Percentiles rank a stretch among this genome's conserved stretches.
Evolutionary conservation across 352 stramenopile species (phyloP).

Genomic region (Phytophthora pluvialis): DNA sequence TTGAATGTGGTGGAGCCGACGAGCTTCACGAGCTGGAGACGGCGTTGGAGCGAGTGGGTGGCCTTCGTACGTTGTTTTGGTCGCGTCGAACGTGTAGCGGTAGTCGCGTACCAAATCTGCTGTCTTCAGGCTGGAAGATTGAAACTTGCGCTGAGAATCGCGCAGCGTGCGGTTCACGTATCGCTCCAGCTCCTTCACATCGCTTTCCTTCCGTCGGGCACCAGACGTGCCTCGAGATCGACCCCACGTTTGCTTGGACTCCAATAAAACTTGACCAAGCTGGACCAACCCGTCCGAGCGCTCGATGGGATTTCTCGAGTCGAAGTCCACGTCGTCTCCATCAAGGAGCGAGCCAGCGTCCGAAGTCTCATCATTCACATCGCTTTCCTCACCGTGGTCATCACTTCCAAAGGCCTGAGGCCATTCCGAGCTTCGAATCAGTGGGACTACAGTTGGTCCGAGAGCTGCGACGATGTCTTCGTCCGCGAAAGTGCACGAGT

Average conservation of each 20-base stretch:
- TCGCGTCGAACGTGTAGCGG: slow-evolving; percentile 43
- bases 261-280: slow-evolving; percentile 38
- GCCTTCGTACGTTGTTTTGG: slow-evolving; percentile 37
- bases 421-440: slow-evolving; percentile 36
- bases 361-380: background rate
- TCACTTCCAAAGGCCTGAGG: slow-evolving; percentile 4
- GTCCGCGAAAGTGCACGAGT: slow-evolving; percentile 55
- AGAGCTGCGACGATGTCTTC: slow-evolving; percentile 49
- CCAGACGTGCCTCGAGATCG: background rate
- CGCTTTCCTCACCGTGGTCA: slow-evolving; percentile 13
- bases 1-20: slow-evolving; percentile 44
- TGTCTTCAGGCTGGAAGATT: slow-evolving; percentile 18
- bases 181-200: slow-evolving; percentile 37
- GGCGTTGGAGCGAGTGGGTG: slow-evolving; percentile 45
- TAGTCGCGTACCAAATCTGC: slow-evolving; percentile 47
- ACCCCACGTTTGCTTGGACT: slow-evolving; percentile 1
- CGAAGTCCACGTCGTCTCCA: background rate
- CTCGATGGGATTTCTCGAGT: slow-evolving; percentile 28
- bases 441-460: slow-evolving; percentile 43
- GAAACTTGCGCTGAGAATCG: slow-evolving; percentile 37
- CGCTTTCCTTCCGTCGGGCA: slow-evolving; percentile 9
- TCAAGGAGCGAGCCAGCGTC: background rate
- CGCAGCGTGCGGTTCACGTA: slow-evolving; percentile 43
- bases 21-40: slow-evolving; percentile 34
- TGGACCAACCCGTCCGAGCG: slow-evolving; percentile 34